Percentiles rank a stretch among this genome's conserved stretches.
Conservation (phyloP, 352 stramenopile genomes). For the Pythium biforme region DNA sequence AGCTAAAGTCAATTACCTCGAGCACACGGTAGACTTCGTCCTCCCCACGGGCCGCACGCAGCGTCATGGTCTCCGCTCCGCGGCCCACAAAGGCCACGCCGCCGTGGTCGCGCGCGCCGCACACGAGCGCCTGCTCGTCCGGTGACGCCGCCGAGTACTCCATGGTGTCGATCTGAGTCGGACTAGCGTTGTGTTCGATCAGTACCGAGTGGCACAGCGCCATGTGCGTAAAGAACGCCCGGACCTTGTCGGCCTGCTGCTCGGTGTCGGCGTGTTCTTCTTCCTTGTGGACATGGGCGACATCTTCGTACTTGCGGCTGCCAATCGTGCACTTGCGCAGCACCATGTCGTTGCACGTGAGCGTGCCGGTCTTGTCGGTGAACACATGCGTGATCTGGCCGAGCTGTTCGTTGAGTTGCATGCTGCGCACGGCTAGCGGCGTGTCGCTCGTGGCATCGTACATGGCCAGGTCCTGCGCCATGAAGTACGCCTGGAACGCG, state of each 20-base stretch:
- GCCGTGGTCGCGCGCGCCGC: slow-evolving; percentile 73
- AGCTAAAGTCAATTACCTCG: slow-evolving; percentile 92
- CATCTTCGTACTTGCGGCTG: slow-evolving; percentile 68
- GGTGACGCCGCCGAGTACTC: slow-evolving; percentile 89
- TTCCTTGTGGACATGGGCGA: slow-evolving; percentile 2
- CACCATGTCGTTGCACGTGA: slow-evolving; percentile 89
- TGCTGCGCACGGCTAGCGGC: slow-evolving; percentile 75
- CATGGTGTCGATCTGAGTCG: slow-evolving; percentile 37
- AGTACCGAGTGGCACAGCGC: slow-evolving; percentile 95
- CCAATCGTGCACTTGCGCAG: slow-evolving; percentile 82
- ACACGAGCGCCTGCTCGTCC: slow-evolving; percentile 78
- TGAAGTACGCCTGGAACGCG: slow-evolving; percentile 85
- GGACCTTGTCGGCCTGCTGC: slow-evolving; percentile 37
- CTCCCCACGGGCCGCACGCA: slow-evolving; percentile 44
- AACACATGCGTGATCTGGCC: slow-evolving; percentile 98
- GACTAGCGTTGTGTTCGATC: slow-evolving; percentile 90
- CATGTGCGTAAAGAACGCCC: slow-evolving; percentile 81
- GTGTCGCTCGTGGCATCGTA: slow-evolving; percentile 67
- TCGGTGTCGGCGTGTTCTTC: too few relatives aligned
- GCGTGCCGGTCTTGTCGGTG: slow-evolving; percentile 88
- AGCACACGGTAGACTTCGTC: slow-evolving; percentile 82
- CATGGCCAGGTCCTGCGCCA: slow-evolving; percentile 78
- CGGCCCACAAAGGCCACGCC: slow-evolving; percentile 63
- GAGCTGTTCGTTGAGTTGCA: slow-evolving; percentile 85
- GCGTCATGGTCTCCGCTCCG: slow-evolving; percentile 49